Conservation (phyloP, 176 grass and related monocot genomes). For the Eragrostis nindensis region DNA sequence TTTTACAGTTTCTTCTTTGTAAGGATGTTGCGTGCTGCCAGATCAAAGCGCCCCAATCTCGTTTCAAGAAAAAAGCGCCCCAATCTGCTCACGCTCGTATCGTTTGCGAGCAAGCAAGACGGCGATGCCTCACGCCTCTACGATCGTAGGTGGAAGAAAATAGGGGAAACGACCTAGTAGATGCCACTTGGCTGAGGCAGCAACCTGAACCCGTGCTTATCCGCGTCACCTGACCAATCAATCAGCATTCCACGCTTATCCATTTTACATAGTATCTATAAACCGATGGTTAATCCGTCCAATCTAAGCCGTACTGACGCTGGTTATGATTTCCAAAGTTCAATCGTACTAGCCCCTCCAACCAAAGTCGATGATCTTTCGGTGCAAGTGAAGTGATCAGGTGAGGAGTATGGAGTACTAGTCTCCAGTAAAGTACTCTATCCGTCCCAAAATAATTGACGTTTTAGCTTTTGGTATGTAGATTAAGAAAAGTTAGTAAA, state of each 20-base stretch:
- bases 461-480: too few species aligned
- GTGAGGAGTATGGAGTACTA: not conserved
- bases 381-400: constrained; percentile 19
- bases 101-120: constrained; percentile 16
- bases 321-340: not conserved
- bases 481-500: too few species aligned
- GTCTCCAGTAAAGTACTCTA: not conserved
- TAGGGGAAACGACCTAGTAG: too few species aligned
- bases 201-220: constrained; percentile 4
- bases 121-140: constrained; percentile 12
- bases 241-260: not conserved
- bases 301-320: constrained; percentile 5
- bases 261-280: not conserved
- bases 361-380: not conserved
- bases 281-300: not conserved
- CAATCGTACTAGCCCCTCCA: too few species aligned
- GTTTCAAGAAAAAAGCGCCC: too few species aligned
- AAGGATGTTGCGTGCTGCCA: constrained; percentile 22
- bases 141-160: too few species aligned
- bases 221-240: not conserved
- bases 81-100: not conserved
- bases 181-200: too few species aligned
- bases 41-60: not conserved
- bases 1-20: not conserved
- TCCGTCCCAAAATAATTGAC: too few species aligned